A percentile compares a stretch with the other conserved stretches of the same genome.
phyloP scores from a whole-genome alignment of 2,329 filamentous ascomycete species.

The Pezizomycotina sp. region DNA sequence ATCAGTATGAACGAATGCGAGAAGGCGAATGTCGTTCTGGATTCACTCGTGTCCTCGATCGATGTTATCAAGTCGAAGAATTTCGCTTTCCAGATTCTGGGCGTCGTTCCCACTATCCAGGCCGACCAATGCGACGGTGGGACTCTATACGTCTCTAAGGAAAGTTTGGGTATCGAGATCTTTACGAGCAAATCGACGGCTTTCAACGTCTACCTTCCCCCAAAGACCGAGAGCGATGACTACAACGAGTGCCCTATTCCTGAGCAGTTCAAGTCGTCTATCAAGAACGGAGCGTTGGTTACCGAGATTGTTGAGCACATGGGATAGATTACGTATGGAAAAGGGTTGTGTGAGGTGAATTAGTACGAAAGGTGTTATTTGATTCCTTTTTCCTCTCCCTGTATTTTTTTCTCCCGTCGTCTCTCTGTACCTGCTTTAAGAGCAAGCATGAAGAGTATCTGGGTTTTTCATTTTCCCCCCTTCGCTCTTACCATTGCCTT shows the following conservation, averaged over 20 bases:
- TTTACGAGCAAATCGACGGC: conserved; percentile 77
- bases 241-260: conserved; percentile 77
- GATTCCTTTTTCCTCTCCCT: neutral
- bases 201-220: conserved; percentile 74
- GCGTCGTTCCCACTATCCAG: conserved; percentile 68
- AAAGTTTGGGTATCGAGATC: conserved; percentile 61
- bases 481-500: too few species aligned
- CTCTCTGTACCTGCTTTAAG: neutral
- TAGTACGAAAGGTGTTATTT: neutral
- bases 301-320: conserved; percentile 94
- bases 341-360: conserved; percentile 1
- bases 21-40: conserved; percentile 69
- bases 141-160: conserved; percentile 67
- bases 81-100: conserved; percentile 84
- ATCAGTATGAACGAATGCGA: conserved; percentile 84
- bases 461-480: too few species aligned
- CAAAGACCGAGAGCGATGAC: conserved; percentile 53
- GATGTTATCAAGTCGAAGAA: conserved; percentile 92
- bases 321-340: conserved; percentile 39
- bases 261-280: conserved; percentile 68
- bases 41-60: conserved; percentile 75
- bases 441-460: too few species aligned
- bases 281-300: conserved; percentile 59
- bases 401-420: neutral
- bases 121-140: conserved; percentile 89